These are phyloP conservation scores for Gossypium turneri DNA, from an alignment of 345 rosid species.

Conservation along the genomic window DNA sequence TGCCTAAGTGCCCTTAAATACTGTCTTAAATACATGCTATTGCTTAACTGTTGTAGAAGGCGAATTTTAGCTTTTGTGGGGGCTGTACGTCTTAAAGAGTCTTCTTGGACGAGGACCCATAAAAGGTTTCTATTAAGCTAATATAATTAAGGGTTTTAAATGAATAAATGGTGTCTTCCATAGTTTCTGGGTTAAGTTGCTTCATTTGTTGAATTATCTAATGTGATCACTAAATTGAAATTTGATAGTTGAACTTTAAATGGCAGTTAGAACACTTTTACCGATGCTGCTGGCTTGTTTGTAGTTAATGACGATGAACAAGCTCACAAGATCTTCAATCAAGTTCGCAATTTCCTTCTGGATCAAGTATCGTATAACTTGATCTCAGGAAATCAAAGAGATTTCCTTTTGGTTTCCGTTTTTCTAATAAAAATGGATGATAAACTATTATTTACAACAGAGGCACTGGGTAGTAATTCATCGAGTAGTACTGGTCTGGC, in stretches of 20 bases:
- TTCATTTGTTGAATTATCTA: neutral
- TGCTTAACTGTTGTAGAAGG: neutral
- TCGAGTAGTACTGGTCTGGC: neutral
- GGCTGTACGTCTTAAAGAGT: neutral
- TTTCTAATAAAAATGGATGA: neutral
- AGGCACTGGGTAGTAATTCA: neutral
- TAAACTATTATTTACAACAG: neutral
- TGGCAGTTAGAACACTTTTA: neutral
- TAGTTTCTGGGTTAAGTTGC: neutral
- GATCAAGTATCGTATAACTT: neutral
- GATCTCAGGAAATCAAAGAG: neutral
- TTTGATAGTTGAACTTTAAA: too few species aligned
- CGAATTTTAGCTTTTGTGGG: neutral
- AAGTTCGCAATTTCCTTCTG: neutral
- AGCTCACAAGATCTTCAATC: neutral
- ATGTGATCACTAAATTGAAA: neutral
- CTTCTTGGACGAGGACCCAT: neutral
- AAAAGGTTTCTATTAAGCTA: neutral
- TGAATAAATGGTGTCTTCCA: neutral
- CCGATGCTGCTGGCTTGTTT: neutral
- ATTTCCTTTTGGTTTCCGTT: neutral
- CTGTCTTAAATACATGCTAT: neutral
- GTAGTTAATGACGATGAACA: neutral
- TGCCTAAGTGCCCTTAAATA: conserved; percentile 49
- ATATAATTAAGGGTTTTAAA: neutral